Evolutionary conservation across 345 rosid genomes (phyloP), one percentile per base, ranked within the genome.

Genomic region (Hypericum perforatum): DNA sequence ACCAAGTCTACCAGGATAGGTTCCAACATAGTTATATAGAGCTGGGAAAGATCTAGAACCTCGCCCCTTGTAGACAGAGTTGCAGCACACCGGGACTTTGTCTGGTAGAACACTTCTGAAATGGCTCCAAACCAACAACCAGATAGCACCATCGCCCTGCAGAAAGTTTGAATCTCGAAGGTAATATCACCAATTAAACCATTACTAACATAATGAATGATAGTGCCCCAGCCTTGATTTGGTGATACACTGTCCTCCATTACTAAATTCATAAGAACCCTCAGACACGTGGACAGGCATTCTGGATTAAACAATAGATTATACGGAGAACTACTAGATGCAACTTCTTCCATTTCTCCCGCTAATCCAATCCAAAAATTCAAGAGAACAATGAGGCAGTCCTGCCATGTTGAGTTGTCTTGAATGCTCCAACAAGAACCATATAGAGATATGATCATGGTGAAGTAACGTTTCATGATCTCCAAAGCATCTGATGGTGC

Each of bases 321-420:
- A 49, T 62, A 82, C 22, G 39, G 46, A 9, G 67, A 62, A 67
- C 53, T 58, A 56, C 13, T 39, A 52, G 69, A 78, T 16, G 54
- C 56, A 37, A 84, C 58, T 75, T 85, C 82, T 59, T 62, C 74
- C 85, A 92, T 78, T 64, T 84, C 99, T 71, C 79, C 89, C 7
- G 79, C 60, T 78, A 89, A 59, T 70, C 79, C 73, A 60, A 84
- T 70, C 85, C 84, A 89, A 66, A 88, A 92, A 73, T 80, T 85
- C 57, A 92, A 53, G 57, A 89, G 74, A 62, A 78, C 52, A 48
- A 92, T 84, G n/a, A 89, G 80, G 49, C 87, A 77, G 14, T 82
- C 99, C 80, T 92, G 96, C 94, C 95, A 92, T 63, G 81, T 61
- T 39, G 99, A 84, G 69, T 74, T 76, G 75, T 89, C 99, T n/a